Evolutionary conservation across 805 yeast genomes (phyloP).

Genomic region (Nakazawaea laoshanensis): DNA sequence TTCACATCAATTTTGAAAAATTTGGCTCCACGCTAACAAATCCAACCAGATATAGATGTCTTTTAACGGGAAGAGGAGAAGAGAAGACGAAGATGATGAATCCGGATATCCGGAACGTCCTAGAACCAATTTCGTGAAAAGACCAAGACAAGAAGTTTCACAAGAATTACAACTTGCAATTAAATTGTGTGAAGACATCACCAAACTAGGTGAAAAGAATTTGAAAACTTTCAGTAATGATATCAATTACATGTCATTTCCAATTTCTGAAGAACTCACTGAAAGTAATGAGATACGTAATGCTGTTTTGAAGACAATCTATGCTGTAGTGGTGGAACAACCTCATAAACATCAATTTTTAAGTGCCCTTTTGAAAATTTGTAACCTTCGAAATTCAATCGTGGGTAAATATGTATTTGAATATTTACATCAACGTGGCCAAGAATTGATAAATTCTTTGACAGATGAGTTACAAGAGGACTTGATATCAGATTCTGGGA

Average conservation of each 20-base stretch:
- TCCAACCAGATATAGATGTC: slow-evolving; percentile 3
- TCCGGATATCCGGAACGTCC: neutral
- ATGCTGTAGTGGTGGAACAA: slow-evolving; percentile 72
- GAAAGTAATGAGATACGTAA: slow-evolving; percentile 50
- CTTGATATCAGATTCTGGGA: slow-evolving; percentile 29
- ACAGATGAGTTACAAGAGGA: slow-evolving; percentile 9
- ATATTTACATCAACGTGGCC: slow-evolving; percentile 56
- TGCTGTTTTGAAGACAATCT: slow-evolving; percentile 53
- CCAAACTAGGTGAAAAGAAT: slow-evolving; percentile 48
- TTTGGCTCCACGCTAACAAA: too few species aligned
- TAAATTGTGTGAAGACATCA: slow-evolving; percentile 40
- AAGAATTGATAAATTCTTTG: slow-evolving; percentile 36
- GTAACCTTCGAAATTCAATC: slow-evolving; percentile 52
- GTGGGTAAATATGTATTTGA: slow-evolving; percentile 67
- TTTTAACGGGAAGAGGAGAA: slow-evolving; percentile 4
- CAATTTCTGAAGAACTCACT: slow-evolving; percentile 58
- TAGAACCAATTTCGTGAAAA: slow-evolving; percentile 3
- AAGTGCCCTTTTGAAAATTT: slow-evolving; percentile 55
- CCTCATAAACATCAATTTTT: slow-evolving; percentile 83
- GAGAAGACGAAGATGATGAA: slow-evolving; percentile 4
- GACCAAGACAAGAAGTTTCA: slow-evolving; percentile 7
- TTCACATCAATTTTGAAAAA: too few species aligned
- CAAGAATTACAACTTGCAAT: slow-evolving; percentile 27
- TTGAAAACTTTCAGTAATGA: slow-evolving; percentile 28
- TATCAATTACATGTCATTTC: slow-evolving; percentile 59